Conservation (phyloP, 768 basidiomycete genomes). For the Boletus pseudo-olivaceus region DNA sequence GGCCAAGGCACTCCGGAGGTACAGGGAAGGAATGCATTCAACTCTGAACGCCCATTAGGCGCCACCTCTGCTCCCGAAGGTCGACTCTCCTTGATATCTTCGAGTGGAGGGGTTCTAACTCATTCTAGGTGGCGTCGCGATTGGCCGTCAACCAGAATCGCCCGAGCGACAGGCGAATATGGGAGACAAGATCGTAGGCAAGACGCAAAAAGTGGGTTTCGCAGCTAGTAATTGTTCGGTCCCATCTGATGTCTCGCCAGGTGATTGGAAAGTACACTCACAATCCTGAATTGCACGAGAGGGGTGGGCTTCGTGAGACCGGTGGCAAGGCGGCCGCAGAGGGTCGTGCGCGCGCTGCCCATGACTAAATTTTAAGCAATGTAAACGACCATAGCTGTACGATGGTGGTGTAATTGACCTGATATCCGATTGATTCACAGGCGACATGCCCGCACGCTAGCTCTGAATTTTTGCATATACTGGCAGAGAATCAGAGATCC, state of each 20-base stretch:
- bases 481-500: too few species aligned
- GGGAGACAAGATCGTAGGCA: conserved; percentile 55
- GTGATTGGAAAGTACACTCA: conserved; percentile 46
- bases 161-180: conserved; percentile 39
- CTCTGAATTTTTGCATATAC: too few species aligned
- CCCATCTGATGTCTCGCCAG: conserved; percentile 26
- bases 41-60: conserved; percentile 34
- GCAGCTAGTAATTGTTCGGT: neutral
- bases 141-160: conserved; percentile 20
- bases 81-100: conserved; percentile 4
- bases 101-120: neutral
- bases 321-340: conserved; percentile 47
- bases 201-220: conserved; percentile 49
- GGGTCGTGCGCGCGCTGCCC: conserved; percentile 39
- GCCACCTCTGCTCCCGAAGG: conserved; percentile 36
- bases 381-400: neutral
- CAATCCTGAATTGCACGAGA: conserved; percentile 52
- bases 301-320: conserved; percentile 52
- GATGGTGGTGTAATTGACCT: neutral
- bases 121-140: conserved; percentile 25
- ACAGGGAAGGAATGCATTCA: conserved; percentile 27
- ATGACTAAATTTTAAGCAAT: conserved; percentile 39
- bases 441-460: too few species aligned
- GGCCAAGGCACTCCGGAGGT: neutral
- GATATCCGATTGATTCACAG: too few species aligned